These are phyloP conservation scores for Isabelozyma gotoi DNA, from an alignment of 805 yeast genomes.

Conservation along the genomic window DNA sequence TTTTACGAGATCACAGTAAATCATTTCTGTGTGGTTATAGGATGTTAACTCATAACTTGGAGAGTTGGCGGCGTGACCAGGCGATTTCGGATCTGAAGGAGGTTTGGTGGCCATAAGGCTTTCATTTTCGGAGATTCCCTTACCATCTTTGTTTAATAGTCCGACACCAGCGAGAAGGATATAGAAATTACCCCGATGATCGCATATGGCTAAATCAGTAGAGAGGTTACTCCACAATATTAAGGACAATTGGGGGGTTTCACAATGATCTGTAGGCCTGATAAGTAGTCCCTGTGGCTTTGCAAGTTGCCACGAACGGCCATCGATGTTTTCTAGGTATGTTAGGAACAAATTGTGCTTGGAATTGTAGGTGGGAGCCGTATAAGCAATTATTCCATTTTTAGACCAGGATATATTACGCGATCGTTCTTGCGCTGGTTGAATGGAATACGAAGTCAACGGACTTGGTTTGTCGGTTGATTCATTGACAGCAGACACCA, in stretches of 20 bases:
- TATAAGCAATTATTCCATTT: conserved; percentile 80
- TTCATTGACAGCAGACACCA: not conserved
- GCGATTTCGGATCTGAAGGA: conserved; percentile 7
- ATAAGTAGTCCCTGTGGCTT: conserved; percentile 42
- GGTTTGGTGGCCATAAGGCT: conserved; percentile 16
- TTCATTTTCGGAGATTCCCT: conserved; percentile 17
- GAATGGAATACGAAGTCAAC: not conserved
- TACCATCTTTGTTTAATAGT: conserved; percentile 27
- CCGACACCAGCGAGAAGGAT: conserved; percentile 44
- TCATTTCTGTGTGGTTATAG: conserved; percentile 46
- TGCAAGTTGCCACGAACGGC: conserved; percentile 76
- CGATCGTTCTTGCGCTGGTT: conserved; percentile 3
- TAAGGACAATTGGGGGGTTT: conserved; percentile 34
- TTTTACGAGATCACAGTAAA: conserved; percentile 41
- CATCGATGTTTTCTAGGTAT: conserved; percentile 71
- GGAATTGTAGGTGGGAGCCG: conserved; percentile 36
- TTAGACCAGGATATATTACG: conserved; percentile 69
- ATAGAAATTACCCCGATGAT: conserved; percentile 61
- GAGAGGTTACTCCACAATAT: conserved; percentile 79
- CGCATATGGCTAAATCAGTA: conserved; percentile 79
- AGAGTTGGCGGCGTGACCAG: conserved; percentile 12
- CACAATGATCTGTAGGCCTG: conserved; percentile 17
- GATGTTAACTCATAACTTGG: conserved; percentile 45
- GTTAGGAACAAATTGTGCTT: conserved; percentile 53
- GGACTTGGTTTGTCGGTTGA: not conserved